Evolutionary conservation across 2,329 filamentous ascomycete species (phyloP), one percentile per base, ranked within the genome.

Genomic region (Pyrenochaeta sp.): DNA sequence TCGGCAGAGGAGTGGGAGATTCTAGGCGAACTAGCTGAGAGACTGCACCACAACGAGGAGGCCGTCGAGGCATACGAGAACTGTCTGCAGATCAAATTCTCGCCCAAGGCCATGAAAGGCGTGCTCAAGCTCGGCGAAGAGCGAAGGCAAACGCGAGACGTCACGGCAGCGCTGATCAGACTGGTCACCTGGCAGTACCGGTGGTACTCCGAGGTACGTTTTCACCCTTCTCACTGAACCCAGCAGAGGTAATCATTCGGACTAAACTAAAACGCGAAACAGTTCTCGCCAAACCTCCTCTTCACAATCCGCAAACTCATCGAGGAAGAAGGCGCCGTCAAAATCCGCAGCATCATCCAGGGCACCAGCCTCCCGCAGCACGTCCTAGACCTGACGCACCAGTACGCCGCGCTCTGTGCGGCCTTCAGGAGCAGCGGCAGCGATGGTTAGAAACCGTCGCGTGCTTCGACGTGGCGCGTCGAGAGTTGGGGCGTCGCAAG

Each of bases 1-100:
- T 94, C 88, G 1, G 88, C 93, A 2, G 91, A 96, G 58, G 94
- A 99, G 70, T 99, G 94, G 94, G 94, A 99, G 73, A 96, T 99
- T 38, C 82, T 99, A 0, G 94, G 94, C 27, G 89, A 92, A 45
- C 81, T 99, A 11, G 94, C 94, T 1, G 90, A 96, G 71, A 87
- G 94, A 32, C 81, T 99, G 40, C 94, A 99, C 68, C 93, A 97
- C 72, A 83, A 83, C 21, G 89, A 95, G 29, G 94, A 99, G 73
- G 91, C 90, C 0, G 84, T 93, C 18, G 94, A 99, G 73, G 94
- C 94, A 2, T 99, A 96, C 72, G 86, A 91, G 41, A 87, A 88
- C 31, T 97, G 94, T 63, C 77, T 99, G 21, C 82, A 84, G 7
- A 88, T 92, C 57, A 87, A 92, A 6, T 99, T 99, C 76, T 95